These are phyloP conservation scores for Alectoria sarmentosa DNA, from an alignment of 495 filamentous ascomycete genomes.

Conservation along the genomic window DNA sequence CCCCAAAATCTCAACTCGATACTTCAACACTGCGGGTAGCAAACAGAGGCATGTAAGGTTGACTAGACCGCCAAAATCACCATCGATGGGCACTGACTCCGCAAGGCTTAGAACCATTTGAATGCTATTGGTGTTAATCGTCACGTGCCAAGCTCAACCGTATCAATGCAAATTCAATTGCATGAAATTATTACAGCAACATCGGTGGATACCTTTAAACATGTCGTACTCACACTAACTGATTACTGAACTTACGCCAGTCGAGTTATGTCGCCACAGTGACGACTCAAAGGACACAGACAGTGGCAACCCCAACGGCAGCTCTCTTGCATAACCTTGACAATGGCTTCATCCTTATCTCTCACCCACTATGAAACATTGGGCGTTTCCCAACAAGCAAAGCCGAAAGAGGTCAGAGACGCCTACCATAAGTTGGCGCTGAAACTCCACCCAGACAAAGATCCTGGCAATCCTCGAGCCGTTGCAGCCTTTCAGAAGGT, in stretches of 20 bases:
- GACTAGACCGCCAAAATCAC: neutral
- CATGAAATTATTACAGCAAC: neutral
- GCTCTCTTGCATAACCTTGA: neutral
- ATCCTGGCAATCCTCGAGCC: slow-evolving; percentile 10
- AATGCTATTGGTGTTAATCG: neutral
- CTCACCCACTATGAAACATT: slow-evolving; percentile 3
- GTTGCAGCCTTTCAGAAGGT: slow-evolving; percentile 3
- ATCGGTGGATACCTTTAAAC: neutral
- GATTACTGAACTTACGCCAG: neutral
- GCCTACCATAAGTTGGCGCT: slow-evolving; percentile 1
- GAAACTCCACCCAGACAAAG: slow-evolving; percentile 9
- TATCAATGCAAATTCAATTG: neutral
- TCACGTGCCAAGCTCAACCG: neutral
- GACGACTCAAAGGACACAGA: neutral
- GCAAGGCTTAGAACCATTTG: neutral
- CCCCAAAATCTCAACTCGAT: neutral
- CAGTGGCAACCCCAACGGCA: neutral
- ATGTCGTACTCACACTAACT: neutral
- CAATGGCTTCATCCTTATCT: neutral
- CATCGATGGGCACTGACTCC: neutral
- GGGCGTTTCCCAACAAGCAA: neutral
- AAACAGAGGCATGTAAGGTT: neutral
- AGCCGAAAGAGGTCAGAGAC: neutral
- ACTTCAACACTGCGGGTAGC: neutral
- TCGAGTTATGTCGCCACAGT: neutral